Evolutionary conservation across 768 basidiomycete species (phyloP).

Genomic region (Lentinula boryana): DNA sequence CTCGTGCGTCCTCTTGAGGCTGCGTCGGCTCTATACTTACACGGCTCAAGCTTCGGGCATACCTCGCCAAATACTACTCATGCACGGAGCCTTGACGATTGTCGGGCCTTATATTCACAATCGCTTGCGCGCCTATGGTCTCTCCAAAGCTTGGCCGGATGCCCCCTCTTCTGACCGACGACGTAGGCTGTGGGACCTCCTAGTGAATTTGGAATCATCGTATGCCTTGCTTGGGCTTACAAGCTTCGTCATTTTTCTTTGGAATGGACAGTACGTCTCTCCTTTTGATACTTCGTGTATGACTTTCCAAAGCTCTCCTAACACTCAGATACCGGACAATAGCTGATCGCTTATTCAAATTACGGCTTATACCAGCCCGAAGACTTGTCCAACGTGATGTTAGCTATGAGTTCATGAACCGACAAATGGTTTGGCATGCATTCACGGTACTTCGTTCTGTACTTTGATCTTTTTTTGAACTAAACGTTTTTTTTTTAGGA

Average conservation of each 20-base stretch:
- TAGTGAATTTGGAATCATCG: slow-evolving; percentile 62
- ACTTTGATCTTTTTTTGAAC: not conserved
- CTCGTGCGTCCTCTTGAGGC: slow-evolving; percentile 29
- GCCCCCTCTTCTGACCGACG: slow-evolving; percentile 74
- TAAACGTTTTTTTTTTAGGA: slow-evolving; percentile 46
- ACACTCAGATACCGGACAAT: slow-evolving; percentile 74
- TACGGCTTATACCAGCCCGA: slow-evolving; percentile 71
- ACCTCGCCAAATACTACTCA: slow-evolving; percentile 50
- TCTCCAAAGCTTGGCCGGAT: slow-evolving; percentile 89
- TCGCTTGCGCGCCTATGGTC: slow-evolving; percentile 66
- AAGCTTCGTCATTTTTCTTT: slow-evolving; percentile 82
- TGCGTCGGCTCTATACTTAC: slow-evolving; percentile 1
- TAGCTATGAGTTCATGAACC: slow-evolving; percentile 98
- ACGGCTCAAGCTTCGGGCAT: slow-evolving; percentile 53
- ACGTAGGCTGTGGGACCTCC: slow-evolving; percentile 64
- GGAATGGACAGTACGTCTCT: slow-evolving; percentile 70
- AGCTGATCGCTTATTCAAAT: slow-evolving; percentile 67
- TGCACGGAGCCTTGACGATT: slow-evolving; percentile 71
- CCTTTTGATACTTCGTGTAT: not conserved
- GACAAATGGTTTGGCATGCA: slow-evolving; percentile 99
- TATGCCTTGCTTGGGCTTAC: slow-evolving; percentile 57
- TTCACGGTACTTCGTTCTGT: slow-evolving; percentile 68
- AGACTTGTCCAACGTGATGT: slow-evolving; percentile 72
- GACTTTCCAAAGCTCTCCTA: not conserved
- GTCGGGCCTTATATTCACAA: slow-evolving; percentile 74